These are phyloP conservation scores for Suillus ampliporus DNA, from an alignment of 768 basidiomycete species.

Conservation along the genomic window DNA sequence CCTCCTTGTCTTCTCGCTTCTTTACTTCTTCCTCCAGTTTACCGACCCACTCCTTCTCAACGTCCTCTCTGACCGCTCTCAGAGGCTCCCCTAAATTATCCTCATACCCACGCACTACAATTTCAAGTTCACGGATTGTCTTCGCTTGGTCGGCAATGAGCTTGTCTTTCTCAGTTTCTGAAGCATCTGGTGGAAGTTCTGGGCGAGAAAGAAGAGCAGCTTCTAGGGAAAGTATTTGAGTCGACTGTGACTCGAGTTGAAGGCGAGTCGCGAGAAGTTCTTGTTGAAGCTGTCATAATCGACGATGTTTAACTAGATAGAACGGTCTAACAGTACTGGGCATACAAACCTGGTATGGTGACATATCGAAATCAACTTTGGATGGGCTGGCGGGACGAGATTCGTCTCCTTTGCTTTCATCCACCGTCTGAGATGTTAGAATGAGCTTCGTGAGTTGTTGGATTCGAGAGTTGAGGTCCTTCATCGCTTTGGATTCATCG, in stretches of 20 bases:
- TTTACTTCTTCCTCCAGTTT: slow-evolving; percentile 63
- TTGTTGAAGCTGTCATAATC: slow-evolving; percentile 72
- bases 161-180: slow-evolving; percentile 76
- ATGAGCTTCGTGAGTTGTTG: slow-evolving; percentile 85
- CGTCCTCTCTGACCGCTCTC: slow-evolving; percentile 68
- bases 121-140: slow-evolving; percentile 80
- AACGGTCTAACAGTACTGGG: neutral
- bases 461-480: slow-evolving; percentile 79
- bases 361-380: slow-evolving; percentile 90
- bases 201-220: slow-evolving; percentile 76
- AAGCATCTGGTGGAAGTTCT: slow-evolving; percentile 63
- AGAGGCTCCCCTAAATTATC: slow-evolving; percentile 74
- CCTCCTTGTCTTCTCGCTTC: slow-evolving; percentile 70
- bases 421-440: slow-evolving; percentile 84
- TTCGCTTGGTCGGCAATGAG: slow-evolving; percentile 74
- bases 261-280: slow-evolving; percentile 80
- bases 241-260: slow-evolving; percentile 80
- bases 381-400: slow-evolving; percentile 82
- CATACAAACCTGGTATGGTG: slow-evolving; percentile 73
- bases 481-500: slow-evolving; percentile 85
- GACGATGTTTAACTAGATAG: neutral
- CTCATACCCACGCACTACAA: slow-evolving; percentile 71
- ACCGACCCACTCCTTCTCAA: slow-evolving; percentile 73
- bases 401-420: slow-evolving; percentile 68
- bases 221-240: slow-evolving; percentile 85